Evolutionary conservation across 2,329 filamentous ascomycete species (phyloP).

Genomic region (Trichoderma koningiopsis): DNA sequence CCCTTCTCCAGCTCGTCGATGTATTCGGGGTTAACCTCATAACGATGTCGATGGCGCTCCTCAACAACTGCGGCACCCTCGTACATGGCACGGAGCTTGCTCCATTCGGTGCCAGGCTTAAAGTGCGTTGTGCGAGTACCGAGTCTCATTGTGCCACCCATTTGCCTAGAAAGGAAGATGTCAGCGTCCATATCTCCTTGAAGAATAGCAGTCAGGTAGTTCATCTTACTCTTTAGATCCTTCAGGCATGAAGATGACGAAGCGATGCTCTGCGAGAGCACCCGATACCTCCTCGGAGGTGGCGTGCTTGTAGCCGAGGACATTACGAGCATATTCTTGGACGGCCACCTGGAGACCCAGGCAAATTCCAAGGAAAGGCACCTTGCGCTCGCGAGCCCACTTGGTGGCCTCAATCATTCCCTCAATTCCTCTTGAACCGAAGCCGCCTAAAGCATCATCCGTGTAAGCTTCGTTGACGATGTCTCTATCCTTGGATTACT

Average conservation of each 20-base stretch:
- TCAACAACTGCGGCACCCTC: constrained; percentile 57
- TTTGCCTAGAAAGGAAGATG: constrained; percentile 39
- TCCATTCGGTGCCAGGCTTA: constrained; percentile 76
- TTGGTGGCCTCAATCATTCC: constrained; percentile 89
- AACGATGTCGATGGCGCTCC: constrained; percentile 85
- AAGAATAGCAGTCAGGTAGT: neutral
- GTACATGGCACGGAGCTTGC: constrained; percentile 74
- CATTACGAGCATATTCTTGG: constrained; percentile 80
- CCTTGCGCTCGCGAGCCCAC: constrained; percentile 80
- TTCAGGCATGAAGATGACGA: constrained; percentile 93
- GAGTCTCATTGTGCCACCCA: constrained; percentile 86
- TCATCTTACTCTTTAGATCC: constrained; percentile 43
- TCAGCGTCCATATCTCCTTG: neutral
- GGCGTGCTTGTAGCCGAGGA: constrained; percentile 64
- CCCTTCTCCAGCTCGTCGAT: constrained; percentile 67
- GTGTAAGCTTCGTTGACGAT: neutral
- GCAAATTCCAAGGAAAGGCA: constrained; percentile 86
- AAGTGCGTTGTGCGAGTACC: constrained; percentile 75
- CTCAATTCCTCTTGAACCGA: constrained; percentile 78
- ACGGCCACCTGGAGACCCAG: constrained; percentile 92
- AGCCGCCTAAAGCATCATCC: constrained; percentile 53
- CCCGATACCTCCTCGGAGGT: constrained; percentile 59
- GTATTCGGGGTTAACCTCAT: constrained; percentile 84
- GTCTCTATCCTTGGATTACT: neutral
- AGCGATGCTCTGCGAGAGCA: constrained; percentile 58